A percentile compares a stretch with the other conserved stretches of the same genome.
These are phyloP conservation scores for Fusarium duplospermum DNA, from an alignment of 2,329 filamentous ascomycete genomes.

Conservation along the genomic window DNA sequence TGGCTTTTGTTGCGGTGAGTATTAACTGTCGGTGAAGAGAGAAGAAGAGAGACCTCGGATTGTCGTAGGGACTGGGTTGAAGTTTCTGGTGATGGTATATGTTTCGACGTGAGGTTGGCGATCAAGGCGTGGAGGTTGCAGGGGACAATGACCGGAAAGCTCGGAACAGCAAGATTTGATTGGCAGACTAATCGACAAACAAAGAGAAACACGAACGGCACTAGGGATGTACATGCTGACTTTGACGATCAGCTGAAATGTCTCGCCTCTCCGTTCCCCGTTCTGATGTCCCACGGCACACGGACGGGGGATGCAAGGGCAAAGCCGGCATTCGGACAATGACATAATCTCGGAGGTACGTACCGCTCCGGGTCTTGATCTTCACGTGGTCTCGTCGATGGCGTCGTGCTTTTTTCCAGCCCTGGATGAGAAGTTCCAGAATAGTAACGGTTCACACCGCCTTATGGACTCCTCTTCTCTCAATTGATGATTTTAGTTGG, in stretches of 20 bases:
- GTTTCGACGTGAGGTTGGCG: background rate
- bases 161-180: background rate
- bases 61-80: background rate
- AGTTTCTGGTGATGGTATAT: background rate
- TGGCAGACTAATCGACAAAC: background rate
- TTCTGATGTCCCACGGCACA: background rate
- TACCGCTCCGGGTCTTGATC: background rate
- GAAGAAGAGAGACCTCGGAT: no score
- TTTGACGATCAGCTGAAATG: background rate
- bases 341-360: constrained; percentile 1
- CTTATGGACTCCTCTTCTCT: background rate
- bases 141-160: background rate
- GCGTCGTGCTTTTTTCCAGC: constrained; percentile 15
- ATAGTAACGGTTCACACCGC: background rate
- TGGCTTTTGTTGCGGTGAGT: constrained; percentile 22
- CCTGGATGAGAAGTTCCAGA: background rate
- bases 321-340: background rate
- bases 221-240: background rate
- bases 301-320: background rate
- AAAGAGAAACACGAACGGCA: background rate
- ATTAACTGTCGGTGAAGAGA: background rate
- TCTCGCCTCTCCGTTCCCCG: background rate
- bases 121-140: background rate
- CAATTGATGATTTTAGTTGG: background rate
- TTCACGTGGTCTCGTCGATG: constrained; percentile 15